Evolutionary conservation across 2,329 filamentous ascomycete species (phyloP), one percentile per base, ranked within the genome.

Genomic region (Nemania sp.): DNA sequence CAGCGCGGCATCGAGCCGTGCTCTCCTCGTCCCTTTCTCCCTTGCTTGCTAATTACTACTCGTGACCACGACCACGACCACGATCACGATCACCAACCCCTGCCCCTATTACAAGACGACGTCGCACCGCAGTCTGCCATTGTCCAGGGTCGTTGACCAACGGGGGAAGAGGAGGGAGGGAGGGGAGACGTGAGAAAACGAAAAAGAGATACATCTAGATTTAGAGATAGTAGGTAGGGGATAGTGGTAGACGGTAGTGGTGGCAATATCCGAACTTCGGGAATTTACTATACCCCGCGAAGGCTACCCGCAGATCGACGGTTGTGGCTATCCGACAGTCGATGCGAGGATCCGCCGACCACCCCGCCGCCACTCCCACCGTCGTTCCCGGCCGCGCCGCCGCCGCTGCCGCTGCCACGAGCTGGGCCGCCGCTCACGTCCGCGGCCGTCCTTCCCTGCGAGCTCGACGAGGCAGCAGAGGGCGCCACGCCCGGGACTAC

Each of bases 261-360:
- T 29, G 7, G 25, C 25, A 29, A 29, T 29, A 29, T 3, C 25
- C 4, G 25, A 3, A 29, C 4, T 7, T 57, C 60, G 62, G 49
- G 49, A 47, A 61, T 17, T 62, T 69, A 72, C 63, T 69, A 72
- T 61, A 60, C 66, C 62, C 72, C 69, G 58, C 72, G 71, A 54
- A 73, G 71, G 64, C 69, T 72, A 60, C 69, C 70, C 64, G 69
- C 71, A 69, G 72, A 72, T 66, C 69, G 67, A 51, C 71, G 67
- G 66, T 73, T 29, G 7, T 29, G 70, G 42, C 63, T 61, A 57
- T 72, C 67, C 64, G 68, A 53, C 53, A 62, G 42, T 20, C 59
- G 54, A 62, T 71, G 70, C 59, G 68, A 69, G 32, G 68, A 67
- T 39, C 67, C 68, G 67, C 62, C 54, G 57, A 59, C 53, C 40